Evolutionary conservation across 208 protist species (phyloP).

Genomic region (Novymonas esmeraldas): DNA sequence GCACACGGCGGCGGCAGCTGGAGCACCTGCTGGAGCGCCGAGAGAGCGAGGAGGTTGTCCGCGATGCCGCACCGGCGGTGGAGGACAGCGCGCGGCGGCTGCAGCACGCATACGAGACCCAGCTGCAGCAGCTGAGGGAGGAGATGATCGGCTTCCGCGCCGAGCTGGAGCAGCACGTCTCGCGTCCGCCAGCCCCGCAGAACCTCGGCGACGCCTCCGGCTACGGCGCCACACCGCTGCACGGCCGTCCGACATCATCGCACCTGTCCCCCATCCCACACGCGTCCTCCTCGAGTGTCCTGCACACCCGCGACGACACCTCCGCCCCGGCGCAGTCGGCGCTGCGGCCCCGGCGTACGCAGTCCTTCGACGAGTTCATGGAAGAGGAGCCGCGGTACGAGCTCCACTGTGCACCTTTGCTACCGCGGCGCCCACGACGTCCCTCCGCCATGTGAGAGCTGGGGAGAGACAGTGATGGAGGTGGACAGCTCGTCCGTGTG

Average conservation of each 20-base stretch:
- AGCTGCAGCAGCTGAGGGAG: constrained; percentile 20
- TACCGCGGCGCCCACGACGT: constrained; percentile 10
- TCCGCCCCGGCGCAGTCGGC: constrained; percentile 2
- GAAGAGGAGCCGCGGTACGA: constrained; percentile 61
- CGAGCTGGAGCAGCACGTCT: constrained; percentile 13
- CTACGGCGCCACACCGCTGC: constrained; percentile 1
- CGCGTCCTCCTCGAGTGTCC: background rate
- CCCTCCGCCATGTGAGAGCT: constrained; percentile 2
- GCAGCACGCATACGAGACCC: constrained; percentile 23
- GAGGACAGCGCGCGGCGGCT: background rate
- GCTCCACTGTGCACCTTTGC: constrained; percentile 33
- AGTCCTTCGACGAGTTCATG: constrained; percentile 82
- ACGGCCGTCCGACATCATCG: background rate
- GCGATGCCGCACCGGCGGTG: background rate
- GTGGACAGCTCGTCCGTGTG: no score
- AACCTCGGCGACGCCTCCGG: constrained; percentile 1
- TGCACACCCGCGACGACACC: background rate
- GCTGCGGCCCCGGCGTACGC: background rate
- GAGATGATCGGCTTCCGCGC: constrained; percentile 26
- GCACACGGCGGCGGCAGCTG: constrained; percentile 29
- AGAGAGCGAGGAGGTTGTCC: constrained; percentile 13
- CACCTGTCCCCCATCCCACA: background rate
- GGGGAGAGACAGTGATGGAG: no score
- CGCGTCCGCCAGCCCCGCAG: background rate
- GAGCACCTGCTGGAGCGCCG: constrained; percentile 24